These are phyloP conservation scores for Onygenales sp. DNA, from an alignment of 2,329 filamentous ascomycete species.

Conservation along the genomic window DNA sequence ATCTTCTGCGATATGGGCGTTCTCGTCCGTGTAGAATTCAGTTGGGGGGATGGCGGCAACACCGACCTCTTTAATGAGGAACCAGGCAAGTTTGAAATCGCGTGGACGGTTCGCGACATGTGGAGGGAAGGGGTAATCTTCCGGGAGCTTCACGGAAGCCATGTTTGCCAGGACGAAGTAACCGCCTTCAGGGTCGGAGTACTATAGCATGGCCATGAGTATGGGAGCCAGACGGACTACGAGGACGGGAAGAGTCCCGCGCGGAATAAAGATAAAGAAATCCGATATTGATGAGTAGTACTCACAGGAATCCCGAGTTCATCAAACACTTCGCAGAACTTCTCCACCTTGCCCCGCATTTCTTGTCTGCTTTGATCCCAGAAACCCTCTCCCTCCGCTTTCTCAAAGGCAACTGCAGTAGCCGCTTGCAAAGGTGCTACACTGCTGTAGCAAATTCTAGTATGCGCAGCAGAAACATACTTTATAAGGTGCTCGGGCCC, in stretches of 20 bases:
- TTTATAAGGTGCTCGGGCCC: constrained; percentile 82
- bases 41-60: constrained; percentile 94
- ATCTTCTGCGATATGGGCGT: constrained; percentile 78
- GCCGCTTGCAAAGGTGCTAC: constrained; percentile 93
- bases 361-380: constrained; percentile 76
- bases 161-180: constrained; percentile 98
- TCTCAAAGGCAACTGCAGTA: constrained; percentile 84
- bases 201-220: constrained; percentile 30
- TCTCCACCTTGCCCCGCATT: constrained; percentile 82
- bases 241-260: not conserved
- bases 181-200: constrained; percentile 88
- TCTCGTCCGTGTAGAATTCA: constrained; percentile 85
- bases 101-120: constrained; percentile 79
- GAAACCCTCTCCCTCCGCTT: constrained; percentile 76
- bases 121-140: constrained; percentile 75
- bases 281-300: not conserved
- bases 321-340: constrained; percentile 73
- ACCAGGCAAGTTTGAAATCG: constrained; percentile 94
- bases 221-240: not conserved
- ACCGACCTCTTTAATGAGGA: constrained; percentile 90
- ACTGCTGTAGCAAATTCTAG: constrained; percentile 89
- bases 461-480: constrained; percentile 86
- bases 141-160: constrained; percentile 72
- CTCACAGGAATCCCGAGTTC: constrained; percentile 59
- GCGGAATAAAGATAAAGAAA: not conserved